A percentile compares a stretch with the other conserved stretches of the same genome.
Conservation (phyloP, 2,329 filamentous ascomycete genomes). For the Fusarium aywerte region DNA sequence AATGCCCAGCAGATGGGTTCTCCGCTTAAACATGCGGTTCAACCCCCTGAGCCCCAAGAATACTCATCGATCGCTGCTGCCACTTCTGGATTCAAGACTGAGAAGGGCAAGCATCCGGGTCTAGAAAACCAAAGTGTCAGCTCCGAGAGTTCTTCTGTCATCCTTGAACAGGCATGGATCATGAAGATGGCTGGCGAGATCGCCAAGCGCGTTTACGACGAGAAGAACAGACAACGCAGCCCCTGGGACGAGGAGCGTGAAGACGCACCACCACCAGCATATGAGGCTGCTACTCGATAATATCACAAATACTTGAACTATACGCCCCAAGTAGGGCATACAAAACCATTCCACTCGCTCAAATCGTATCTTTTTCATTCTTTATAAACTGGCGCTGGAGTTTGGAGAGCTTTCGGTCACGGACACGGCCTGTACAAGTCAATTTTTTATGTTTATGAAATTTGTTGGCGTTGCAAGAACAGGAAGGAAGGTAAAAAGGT, state of each 20-base stretch:
- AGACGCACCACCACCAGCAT: constrained; percentile 70
- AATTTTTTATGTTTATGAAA: constrained; percentile 35
- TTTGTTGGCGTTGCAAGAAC: constrained; percentile 39
- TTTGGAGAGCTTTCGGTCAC: constrained; percentile 31
- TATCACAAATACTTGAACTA: constrained; percentile 28
- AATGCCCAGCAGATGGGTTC: constrained; percentile 43
- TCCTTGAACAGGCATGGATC: constrained; percentile 86
- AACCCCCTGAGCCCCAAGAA: constrained; percentile 26
- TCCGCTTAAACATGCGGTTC: constrained; percentile 34
- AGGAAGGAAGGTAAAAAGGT: constrained; percentile 35
- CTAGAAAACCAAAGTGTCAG: constrained; percentile 48
- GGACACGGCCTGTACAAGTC: constrained; percentile 20
- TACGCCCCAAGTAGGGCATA: constrained; percentile 8
- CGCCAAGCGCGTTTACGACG: constrained; percentile 85
- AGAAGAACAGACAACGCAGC: constrained; percentile 68
- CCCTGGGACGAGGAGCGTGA: constrained; percentile 65
- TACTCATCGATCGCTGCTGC: constrained; percentile 39
- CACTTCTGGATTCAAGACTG: constrained; percentile 31
- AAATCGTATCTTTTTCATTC: constrained; percentile 25
- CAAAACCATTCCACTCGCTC: constrained; percentile 34
- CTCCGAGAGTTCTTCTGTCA: constrained; percentile 66
- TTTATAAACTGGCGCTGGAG: constrained; percentile 39
- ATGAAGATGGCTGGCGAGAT: constrained; percentile 95
- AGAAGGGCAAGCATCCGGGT: constrained; percentile 47
- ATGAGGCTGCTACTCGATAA: constrained; percentile 62